Conservation (phyloP, 2,329 filamentous ascomycete genomes). For the Neonectria ditissima region DNA sequence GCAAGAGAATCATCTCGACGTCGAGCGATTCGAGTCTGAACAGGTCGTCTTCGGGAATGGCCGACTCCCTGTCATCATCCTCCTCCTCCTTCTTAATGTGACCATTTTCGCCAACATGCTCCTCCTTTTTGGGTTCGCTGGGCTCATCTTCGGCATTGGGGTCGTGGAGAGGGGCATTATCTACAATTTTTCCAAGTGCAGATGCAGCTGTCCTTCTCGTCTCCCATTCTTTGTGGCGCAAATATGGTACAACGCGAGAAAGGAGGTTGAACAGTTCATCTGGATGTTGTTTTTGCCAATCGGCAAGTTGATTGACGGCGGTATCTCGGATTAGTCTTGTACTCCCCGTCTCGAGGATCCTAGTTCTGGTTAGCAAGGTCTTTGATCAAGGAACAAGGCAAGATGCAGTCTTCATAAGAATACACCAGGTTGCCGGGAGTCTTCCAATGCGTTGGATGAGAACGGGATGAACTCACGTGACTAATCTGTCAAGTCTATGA, state of each 20-base stretch:
- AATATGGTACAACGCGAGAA: slow-evolving; percentile 92
- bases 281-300: slow-evolving; percentile 97
- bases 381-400: not conserved
- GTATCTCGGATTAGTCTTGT: slow-evolving; percentile 96
- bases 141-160: slow-evolving; percentile 81
- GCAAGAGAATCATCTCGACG: slow-evolving; percentile 81
- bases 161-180: slow-evolving; percentile 88
- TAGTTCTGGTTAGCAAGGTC: slow-evolving; percentile 53
- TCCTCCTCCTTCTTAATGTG: slow-evolving; percentile 73
- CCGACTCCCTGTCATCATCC: slow-evolving; percentile 62
- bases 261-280: slow-evolving; percentile 97
- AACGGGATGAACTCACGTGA: slow-evolving; percentile 75
- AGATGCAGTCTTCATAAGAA: not conserved
- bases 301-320: slow-evolving; percentile 94
- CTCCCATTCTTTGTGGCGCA: slow-evolving; percentile 96
- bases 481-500: slow-evolving; percentile 81
- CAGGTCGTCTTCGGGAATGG: slow-evolving; percentile 67
- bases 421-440: not conserved
- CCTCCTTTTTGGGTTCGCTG: slow-evolving; percentile 55
- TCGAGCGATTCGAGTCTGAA: slow-evolving; percentile 82
- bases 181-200: slow-evolving; percentile 92
- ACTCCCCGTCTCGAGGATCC: slow-evolving; percentile 96
- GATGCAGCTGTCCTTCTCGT: slow-evolving; percentile 93
- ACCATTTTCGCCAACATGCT: slow-evolving; percentile 50
- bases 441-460: not conserved